These are phyloP conservation scores for Chaetomium cochliodes DNA, from an alignment of 495 filamentous ascomycete genomes.

Conservation along the genomic window DNA sequence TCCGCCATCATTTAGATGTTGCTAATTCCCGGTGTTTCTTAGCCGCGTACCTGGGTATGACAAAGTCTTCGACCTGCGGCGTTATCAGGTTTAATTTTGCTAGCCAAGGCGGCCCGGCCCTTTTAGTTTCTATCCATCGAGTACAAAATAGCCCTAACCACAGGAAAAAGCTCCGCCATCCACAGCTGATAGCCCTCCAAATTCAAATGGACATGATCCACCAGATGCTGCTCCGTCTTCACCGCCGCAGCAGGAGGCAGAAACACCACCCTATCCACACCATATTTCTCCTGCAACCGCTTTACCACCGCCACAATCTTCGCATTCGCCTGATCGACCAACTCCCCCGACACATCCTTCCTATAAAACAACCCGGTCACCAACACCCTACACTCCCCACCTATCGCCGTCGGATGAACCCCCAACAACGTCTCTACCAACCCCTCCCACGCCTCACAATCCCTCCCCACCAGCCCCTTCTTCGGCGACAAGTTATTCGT, in stretches of 20 bases:
- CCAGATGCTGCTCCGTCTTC: constrained; percentile 26
- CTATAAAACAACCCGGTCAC: constrained; percentile 26
- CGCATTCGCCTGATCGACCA: constrained; percentile 23
- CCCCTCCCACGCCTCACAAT: constrained; percentile 24
- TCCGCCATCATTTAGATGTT: too few species aligned
- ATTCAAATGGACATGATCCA: constrained; percentile 37
- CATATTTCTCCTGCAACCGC: neutral
- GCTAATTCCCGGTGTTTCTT: too few species aligned
- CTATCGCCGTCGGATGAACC: neutral
- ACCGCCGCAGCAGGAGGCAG: constrained; percentile 13
- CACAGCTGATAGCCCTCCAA: constrained; percentile 35
- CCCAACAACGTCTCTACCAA: constrained; percentile 32
- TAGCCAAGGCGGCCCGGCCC: too few species aligned
- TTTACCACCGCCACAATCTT: constrained; percentile 17
- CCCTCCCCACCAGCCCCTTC: constrained; percentile 35
- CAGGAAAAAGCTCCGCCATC: constrained; percentile 20
- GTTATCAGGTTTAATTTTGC: too few species aligned
- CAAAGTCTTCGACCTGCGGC: too few species aligned
- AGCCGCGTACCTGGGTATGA: too few species aligned
- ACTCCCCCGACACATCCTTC: constrained; percentile 18
- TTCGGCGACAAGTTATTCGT: constrained; percentile 39
- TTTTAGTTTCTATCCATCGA: neutral
- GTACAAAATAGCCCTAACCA: neutral
- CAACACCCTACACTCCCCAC: constrained; percentile 14
- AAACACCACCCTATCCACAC: constrained; percentile 16